Conservation (phyloP, 1,139 yeast genomes). For the Magnusiomyces ingens region DNA sequence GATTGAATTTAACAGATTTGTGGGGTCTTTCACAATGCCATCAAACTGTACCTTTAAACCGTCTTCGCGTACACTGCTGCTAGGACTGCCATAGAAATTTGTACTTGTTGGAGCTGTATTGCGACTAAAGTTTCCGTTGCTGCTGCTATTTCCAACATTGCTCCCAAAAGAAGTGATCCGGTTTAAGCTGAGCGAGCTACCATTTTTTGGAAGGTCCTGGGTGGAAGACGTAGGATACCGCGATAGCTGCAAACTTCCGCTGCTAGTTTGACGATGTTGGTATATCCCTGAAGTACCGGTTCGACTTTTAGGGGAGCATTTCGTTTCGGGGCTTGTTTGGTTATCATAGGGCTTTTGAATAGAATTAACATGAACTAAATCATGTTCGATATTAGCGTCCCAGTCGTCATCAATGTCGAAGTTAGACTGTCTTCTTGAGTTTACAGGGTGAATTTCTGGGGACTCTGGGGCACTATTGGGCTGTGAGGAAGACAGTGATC, state of each 20-base stretch:
- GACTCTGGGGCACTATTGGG: constrained; percentile 11
- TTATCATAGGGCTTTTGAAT: constrained; percentile 32
- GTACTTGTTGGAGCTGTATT: no score
- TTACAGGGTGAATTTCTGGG: constrained; percentile 7
- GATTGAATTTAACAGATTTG: constrained; percentile 13
- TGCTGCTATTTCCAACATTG: no score
- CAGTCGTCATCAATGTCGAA: constrained; percentile 80
- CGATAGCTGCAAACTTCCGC: no score
- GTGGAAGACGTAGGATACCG: no score
- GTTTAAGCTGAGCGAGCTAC: no score
- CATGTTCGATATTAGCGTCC: constrained; percentile 76
- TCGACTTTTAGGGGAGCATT: constrained; percentile 6
- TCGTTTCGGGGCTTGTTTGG: constrained; percentile 17
- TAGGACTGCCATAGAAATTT: neutral
- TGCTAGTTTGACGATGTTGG: no score
- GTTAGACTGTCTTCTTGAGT: constrained; percentile 21
- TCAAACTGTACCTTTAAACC: constrained; percentile 33
- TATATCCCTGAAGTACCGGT: no score
- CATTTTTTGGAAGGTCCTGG: no score
- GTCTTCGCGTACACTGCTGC: constrained; percentile 6
- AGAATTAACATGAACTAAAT: constrained; percentile 33
- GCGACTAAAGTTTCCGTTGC: no score
- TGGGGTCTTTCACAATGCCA: constrained; percentile 32
- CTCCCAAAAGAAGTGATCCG: no score
- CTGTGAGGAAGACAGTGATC: constrained; percentile 10